Conservation (phyloP, 306 rosid genomes). For the Parietaria judaica region DNA sequence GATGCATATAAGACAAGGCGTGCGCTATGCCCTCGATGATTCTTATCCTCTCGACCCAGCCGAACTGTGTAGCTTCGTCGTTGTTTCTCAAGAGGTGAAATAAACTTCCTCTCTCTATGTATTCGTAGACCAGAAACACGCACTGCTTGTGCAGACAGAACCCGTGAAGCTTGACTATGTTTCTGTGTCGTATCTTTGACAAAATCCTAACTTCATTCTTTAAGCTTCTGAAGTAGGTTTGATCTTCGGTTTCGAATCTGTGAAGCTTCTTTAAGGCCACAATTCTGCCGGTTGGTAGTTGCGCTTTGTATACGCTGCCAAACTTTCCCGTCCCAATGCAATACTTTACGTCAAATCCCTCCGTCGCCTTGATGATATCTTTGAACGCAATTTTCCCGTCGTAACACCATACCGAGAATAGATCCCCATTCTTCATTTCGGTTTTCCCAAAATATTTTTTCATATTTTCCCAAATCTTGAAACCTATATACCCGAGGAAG, state of each 20-base stretch:
- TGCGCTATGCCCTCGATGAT: conserved; percentile 14
- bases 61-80: conserved; percentile 15
- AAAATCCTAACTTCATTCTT: conserved; percentile 18
- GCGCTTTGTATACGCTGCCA: conserved; percentile 21
- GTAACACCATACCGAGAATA: conserved; percentile 26
- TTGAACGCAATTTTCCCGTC: conserved; percentile 24
- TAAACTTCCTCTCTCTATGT: conserved; percentile 27
- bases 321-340: conserved; percentile 19
- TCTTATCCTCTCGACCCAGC: conserved; percentile 15
- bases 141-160: conserved; percentile 17
- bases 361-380: conserved; percentile 23
- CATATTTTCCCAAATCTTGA: neutral
- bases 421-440: conserved; percentile 11
- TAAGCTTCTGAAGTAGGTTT: conserved; percentile 9
- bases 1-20: conserved; percentile 26
- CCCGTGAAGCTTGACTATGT: conserved; percentile 27
- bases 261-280: conserved; percentile 29
- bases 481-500: neutral
- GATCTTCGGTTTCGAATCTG: conserved; percentile 14
- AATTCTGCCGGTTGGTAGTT: conserved; percentile 19
- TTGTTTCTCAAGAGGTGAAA: conserved; percentile 17
- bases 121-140: conserved; percentile 28
- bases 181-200: conserved; percentile 19
- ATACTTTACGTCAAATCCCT: conserved; percentile 19
- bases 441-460: neutral